phyloP scores from a whole-genome alignment of 75 land plant species.

The Adiantum capillusveneris region DNA sequence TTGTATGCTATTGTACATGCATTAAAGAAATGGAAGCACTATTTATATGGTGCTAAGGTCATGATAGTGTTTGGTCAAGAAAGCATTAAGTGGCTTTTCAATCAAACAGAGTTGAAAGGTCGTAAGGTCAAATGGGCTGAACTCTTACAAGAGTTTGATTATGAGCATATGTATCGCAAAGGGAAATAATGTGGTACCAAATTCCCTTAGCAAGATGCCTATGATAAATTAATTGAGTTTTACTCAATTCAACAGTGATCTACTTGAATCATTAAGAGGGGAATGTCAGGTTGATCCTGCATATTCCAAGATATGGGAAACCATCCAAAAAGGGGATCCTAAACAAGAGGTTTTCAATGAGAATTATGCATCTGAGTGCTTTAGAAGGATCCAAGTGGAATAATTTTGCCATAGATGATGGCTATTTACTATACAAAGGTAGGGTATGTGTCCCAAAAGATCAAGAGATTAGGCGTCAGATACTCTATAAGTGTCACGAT shows the following conservation, averaged over 20 bases:
- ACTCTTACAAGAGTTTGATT: not conserved
- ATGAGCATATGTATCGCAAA: not conserved
- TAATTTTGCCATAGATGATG: not conserved
- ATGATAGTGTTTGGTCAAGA: conserved; percentile 3
- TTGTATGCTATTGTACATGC: not conserved
- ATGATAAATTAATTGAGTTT: not conserved
- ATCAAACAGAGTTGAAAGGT: not conserved
- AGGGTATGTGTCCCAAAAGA: not conserved
- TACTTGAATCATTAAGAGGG: not conserved
- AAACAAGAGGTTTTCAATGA: too few species aligned
- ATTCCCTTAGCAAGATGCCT: not conserved
- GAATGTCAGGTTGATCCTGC: not conserved
- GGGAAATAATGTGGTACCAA: not conserved
- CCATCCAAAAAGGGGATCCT: not conserved
- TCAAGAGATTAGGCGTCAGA: not conserved
- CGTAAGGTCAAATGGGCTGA: not conserved
- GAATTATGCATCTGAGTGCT: too few species aligned
- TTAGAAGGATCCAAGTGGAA: not conserved
- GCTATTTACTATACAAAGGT: not conserved
- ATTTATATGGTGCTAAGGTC: not conserved
- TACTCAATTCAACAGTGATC: not conserved
- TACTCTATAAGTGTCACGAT: not conserved
- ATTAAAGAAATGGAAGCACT: conserved; percentile 1
- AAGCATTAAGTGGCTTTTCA: not conserved
- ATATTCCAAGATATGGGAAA: not conserved